Evolutionary conservation across 2,329 filamentous ascomycete species (phyloP).

Genomic region (Shiraia bambusicola): DNA sequence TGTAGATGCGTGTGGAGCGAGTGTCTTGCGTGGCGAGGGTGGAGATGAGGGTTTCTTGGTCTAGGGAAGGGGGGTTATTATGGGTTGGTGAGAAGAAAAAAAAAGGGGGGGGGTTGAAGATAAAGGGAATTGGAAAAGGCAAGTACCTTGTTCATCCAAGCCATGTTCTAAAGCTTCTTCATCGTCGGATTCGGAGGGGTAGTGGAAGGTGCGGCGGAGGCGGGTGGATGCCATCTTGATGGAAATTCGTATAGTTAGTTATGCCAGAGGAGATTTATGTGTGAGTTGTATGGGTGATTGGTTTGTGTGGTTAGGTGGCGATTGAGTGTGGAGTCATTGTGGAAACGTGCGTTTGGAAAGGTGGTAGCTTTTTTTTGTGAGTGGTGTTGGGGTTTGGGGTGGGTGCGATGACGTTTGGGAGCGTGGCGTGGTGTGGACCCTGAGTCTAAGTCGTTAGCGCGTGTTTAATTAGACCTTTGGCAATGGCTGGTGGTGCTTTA

Average conservation of each 20-base stretch:
- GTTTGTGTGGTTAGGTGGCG: conserved; percentile 1
- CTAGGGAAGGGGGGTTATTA: conserved; percentile 17
- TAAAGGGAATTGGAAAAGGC: neutral
- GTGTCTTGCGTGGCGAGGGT: conserved; percentile 42
- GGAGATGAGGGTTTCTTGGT: conserved; percentile 30
- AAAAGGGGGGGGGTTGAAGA: neutral
- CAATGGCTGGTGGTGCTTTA: too few relatives aligned
- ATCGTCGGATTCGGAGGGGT: conserved; percentile 62
- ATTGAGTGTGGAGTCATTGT: neutral
- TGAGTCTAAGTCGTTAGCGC: neutral
- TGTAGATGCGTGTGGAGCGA: conserved; percentile 52
- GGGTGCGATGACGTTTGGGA: neutral
- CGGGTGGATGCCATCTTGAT: conserved; percentile 63
- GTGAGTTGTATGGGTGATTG: neutral
- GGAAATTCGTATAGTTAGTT: too few relatives aligned
- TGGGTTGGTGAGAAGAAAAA: conserved; percentile 3
- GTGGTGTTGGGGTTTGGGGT: neutral
- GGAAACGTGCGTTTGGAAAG: too few relatives aligned
- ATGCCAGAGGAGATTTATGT: too few relatives aligned
- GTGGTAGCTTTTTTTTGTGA: conserved; percentile 5
- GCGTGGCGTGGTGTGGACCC: neutral
- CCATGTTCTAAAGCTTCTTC: conserved; percentile 59
- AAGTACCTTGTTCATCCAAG: conserved; percentile 72
- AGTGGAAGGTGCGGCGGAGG: conserved; percentile 75
- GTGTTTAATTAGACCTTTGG: too few relatives aligned